These are phyloP conservation scores for Coemansia sp. DNA, from an alignment of 192 early-diverging fungal species.

Conservation along the genomic window DNA sequence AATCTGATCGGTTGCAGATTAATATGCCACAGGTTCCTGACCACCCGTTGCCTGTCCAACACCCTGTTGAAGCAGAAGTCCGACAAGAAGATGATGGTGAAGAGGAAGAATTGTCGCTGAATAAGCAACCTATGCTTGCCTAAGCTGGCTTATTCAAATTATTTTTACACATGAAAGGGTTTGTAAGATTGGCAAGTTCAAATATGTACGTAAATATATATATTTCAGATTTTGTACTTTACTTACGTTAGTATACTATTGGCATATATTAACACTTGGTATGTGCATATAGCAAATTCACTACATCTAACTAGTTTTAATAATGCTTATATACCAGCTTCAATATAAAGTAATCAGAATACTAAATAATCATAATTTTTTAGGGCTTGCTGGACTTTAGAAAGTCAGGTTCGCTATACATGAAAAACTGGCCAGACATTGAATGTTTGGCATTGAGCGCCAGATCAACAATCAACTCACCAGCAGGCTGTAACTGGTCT, in stretches of 20 bases:
- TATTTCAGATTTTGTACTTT: too few relatives aligned
- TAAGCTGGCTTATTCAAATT: background rate
- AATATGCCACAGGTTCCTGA: constrained; percentile 31
- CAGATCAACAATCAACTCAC: constrained; percentile 29
- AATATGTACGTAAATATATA: too few relatives aligned
- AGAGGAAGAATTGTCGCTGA: constrained; percentile 8
- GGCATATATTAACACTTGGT: too few relatives aligned
- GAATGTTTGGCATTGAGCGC: constrained; percentile 29
- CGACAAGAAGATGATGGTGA: constrained; percentile 19
- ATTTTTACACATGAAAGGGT: background rate
- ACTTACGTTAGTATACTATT: too few relatives aligned
- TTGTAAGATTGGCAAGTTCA: too few relatives aligned
- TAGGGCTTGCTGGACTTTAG: background rate
- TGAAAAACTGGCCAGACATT: constrained; percentile 29
- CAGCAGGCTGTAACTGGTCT: constrained; percentile 22
- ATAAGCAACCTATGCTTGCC: constrained; percentile 44
- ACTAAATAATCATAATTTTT: background rate
- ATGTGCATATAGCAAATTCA: too few relatives aligned
- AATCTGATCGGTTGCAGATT: constrained; percentile 26
- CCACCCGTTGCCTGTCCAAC: constrained; percentile 18
- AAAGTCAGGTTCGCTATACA: constrained; percentile 37
- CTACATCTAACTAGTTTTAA: too few relatives aligned
- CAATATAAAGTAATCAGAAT: background rate
- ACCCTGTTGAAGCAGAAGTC: background rate
- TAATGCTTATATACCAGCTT: too few relatives aligned